Conservation (phyloP, 164 flowering plant genomes). For the Piper betle region DNA sequence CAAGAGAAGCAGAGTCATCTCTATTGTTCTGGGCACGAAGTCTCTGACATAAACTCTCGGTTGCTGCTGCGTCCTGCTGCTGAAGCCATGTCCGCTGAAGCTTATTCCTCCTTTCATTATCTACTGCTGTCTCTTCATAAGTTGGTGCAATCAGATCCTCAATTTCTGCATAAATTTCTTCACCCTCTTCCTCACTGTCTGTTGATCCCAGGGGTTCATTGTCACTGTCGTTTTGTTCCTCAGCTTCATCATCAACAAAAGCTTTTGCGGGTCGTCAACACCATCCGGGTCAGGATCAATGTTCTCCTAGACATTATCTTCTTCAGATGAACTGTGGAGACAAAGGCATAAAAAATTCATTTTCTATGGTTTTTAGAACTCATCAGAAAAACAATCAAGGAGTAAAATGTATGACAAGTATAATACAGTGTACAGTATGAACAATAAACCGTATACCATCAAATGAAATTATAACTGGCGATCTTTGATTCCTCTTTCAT, state of each 20-base stretch:
- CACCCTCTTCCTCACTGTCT: conserved; percentile 67
- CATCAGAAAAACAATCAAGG: not conserved
- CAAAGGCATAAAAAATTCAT: not conserved
- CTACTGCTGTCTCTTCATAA: conserved; percentile 48
- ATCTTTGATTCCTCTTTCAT: no score
- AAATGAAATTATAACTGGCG: no score
- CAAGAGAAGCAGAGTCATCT: conserved; percentile 19
- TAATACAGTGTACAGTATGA: not conserved
- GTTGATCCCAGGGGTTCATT: conserved; percentile 36
- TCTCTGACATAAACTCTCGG: conserved; percentile 68
- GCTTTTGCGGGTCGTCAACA: conserved; percentile 59
- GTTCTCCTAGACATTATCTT: conserved; percentile 72
- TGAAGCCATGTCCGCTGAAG: conserved; percentile 93
- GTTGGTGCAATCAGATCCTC: conserved; percentile 62
- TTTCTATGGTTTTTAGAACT: no score
- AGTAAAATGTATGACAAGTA: not conserved
- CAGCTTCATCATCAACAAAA: conserved; percentile 92
- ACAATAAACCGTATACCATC: not conserved
- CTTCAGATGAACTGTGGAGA: conserved; percentile 49
- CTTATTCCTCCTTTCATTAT: conserved; percentile 58
- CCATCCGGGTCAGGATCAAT: conserved; percentile 44
- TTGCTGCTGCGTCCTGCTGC: conserved; percentile 81
- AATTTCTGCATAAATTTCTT: conserved; percentile 51
- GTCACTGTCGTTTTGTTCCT: conserved; percentile 90
- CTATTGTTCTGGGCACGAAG: conserved; percentile 30